Conservation (phyloP, 768 basidiomycete genomes). For the Leccinum barrowsii region DNA sequence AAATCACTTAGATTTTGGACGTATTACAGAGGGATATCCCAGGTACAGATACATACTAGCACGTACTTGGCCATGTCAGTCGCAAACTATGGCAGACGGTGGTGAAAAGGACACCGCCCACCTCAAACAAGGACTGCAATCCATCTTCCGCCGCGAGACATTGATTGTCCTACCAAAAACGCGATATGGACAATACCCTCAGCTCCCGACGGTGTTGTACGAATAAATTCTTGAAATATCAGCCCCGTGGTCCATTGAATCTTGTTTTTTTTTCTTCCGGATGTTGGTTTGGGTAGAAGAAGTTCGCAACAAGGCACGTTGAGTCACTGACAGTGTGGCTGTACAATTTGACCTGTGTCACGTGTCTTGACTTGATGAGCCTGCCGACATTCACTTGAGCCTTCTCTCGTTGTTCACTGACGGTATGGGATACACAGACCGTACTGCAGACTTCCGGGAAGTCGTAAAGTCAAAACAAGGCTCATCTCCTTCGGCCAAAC, state of each 20-base stretch:
- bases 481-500: constrained; percentile 42
- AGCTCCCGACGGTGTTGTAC: constrained; percentile 22
- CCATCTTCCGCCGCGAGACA: constrained; percentile 34
- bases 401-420: not conserved
- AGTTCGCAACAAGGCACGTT: not conserved
- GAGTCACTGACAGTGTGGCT: not conserved
- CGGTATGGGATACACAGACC: constrained; percentile 54
- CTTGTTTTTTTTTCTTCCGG: not conserved
- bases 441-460: constrained; percentile 61
- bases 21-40: constrained; percentile 20
- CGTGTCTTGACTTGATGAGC: constrained; percentile 16
- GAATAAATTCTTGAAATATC: not conserved
- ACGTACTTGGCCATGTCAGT: constrained; percentile 22
- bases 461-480: constrained; percentile 46
- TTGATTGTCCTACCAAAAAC: constrained; percentile 7
- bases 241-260: not conserved
- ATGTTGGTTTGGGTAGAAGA: not conserved
- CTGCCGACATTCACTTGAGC: not conserved
- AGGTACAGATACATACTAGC: constrained; percentile 7
- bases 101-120: constrained; percentile 46
- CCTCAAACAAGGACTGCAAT: constrained; percentile 73
- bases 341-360: constrained; percentile 10
- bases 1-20: not conserved
- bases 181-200: constrained; percentile 18
- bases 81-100: constrained; percentile 61